A percentile compares a stretch with the other conserved stretches of the same genome.
phyloP scores from a whole-genome alignment of 2,329 filamentous ascomycete species.

The Pyricularia sp. region DNA sequence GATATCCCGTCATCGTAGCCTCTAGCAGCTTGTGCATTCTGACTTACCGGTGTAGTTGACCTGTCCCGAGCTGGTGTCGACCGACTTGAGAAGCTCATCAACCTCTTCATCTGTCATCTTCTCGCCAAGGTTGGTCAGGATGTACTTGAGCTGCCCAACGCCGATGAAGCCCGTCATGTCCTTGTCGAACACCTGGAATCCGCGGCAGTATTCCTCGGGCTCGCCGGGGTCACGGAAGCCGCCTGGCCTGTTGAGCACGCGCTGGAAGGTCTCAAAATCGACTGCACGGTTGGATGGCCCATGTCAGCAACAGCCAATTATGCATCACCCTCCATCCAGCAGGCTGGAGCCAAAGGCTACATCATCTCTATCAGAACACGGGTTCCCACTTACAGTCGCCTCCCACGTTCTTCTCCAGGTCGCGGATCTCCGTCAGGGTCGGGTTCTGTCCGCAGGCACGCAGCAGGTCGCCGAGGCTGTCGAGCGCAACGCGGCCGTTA shows the following conservation, averaged over 20 bases:
- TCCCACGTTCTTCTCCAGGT: slow-evolving; percentile 84
- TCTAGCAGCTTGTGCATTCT: neutral
- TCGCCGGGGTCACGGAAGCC: slow-evolving; percentile 98
- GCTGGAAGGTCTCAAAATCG: slow-evolving; percentile 95
- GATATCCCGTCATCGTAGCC: neutral
- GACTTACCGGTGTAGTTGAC: slow-evolving; percentile 85
- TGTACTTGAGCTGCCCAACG: slow-evolving; percentile 95
- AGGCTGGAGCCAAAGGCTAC: neutral
- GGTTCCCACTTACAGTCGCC: slow-evolving; percentile 69
- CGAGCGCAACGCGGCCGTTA: slow-evolving; percentile 80
- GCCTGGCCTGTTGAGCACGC: slow-evolving; percentile 92
- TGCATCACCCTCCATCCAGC: neutral
- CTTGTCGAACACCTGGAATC: slow-evolving; percentile 99
- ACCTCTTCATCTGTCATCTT: slow-evolving; percentile 99
- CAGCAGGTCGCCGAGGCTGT: slow-evolving; percentile 84
- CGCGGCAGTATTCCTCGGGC: slow-evolving; percentile 95
- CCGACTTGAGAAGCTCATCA: slow-evolving; percentile 95
- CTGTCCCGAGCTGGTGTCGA: slow-evolving; percentile 91
- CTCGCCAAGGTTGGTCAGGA: slow-evolving; percentile 94
- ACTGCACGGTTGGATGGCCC: slow-evolving; percentile 44
- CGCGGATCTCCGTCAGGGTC: slow-evolving; percentile 82
- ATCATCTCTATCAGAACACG: neutral
- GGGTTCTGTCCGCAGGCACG: slow-evolving; percentile 98
- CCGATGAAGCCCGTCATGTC: slow-evolving; percentile 98
- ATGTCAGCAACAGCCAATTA: neutral